Base-by-base conservation (phyloP, 2,329 filamentous ascomycete genomes). In the Fusarium agapanthi region DNA sequence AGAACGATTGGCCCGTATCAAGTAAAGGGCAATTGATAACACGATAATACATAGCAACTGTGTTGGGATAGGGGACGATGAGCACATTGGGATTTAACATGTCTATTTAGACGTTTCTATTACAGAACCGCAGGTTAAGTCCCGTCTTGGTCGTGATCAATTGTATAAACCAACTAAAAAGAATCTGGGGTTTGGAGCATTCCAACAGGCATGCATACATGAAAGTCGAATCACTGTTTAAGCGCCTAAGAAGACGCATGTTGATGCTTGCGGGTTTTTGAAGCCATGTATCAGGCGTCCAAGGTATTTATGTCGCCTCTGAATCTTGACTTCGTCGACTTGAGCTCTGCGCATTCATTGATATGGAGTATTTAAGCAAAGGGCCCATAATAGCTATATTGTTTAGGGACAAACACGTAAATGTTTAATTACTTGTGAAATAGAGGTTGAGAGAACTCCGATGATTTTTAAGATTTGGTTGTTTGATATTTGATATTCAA, bases 1-100 rank as follows among this genome's bases (percentile, higher is more conserved):
- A 73, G 90, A 91, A 77, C 88, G 90, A 75, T 80, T 95, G 80
- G 90, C 92, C 77, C 87, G 91, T 55, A 90, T 92, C 65, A 84
- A 79, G 64, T 85, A 79, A 73, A 24, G 68, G 45, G 22, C 22
- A 20, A 26, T 34, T 32, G 12, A 55, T 34, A 56, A 40, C 37
- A 37, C 58, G 53, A 51, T 24, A 41, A 47, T 60, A 40, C 38
- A 63, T 72, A 63, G 60, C 59, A 50, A 53, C 57, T n/a, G 30
- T 50, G 35, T 54, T 58, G 50, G 60, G 50, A 40, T 28, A 40
- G 28, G 57, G 60, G 34, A 60, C 47, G 47, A 50, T 18, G 30
- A 59, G 44, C 67, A 58, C 35, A 26, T 57, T 34, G 41, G 30
- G 47, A 53, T 51, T 48, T 72, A 62, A 72, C 63, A 50, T 56